These are phyloP conservation scores for Colletotrichum limetticola DNA, from an alignment of 2,329 filamentous ascomycete genomes.

Conservation along the genomic window DNA sequence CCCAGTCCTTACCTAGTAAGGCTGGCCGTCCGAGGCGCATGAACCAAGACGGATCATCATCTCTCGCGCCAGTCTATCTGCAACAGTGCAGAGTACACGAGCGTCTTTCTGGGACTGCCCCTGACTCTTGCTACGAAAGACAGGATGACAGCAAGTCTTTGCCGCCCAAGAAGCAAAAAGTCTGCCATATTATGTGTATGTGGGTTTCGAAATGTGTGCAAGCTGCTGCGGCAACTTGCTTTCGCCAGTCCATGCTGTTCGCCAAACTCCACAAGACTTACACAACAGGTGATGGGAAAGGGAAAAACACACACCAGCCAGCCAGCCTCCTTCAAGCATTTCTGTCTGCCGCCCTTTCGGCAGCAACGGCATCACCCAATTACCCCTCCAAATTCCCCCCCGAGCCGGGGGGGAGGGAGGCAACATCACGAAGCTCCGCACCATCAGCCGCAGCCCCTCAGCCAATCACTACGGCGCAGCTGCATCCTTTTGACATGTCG, in stretches of 20 bases:
- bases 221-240: slow-evolving; percentile 10
- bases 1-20: neutral
- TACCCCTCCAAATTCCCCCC: slow-evolving; percentile 5
- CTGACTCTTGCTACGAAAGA: slow-evolving; percentile 14
- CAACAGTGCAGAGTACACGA: slow-evolving; percentile 15
- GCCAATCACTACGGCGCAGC: slow-evolving; percentile 25
- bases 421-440: slow-evolving; percentile 8
- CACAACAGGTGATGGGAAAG: neutral
- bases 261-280: neutral
- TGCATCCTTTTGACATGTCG: slow-evolving; percentile 27
- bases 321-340: neutral
- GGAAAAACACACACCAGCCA: neutral
- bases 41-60: slow-evolving; percentile 29
- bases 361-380: slow-evolving; percentile 19
- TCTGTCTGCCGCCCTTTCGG: slow-evolving; percentile 13
- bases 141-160: slow-evolving; percentile 11
- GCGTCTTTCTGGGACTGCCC: slow-evolving; percentile 10
- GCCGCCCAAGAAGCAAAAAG: neutral
- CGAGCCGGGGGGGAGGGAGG: slow-evolving; percentile 10
- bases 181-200: neutral
- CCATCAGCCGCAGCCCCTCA: slow-evolving; percentile 28
- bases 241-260: neutral
- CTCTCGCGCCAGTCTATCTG: slow-evolving; percentile 25
- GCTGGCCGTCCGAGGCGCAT: slow-evolving; percentile 20
- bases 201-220: slow-evolving; percentile 12